Percentiles rank a stretch among this genome's conserved stretches.
Evolutionary conservation across 441 rosid species (phyloP).

Genomic region (Populus tomentosa): DNA sequence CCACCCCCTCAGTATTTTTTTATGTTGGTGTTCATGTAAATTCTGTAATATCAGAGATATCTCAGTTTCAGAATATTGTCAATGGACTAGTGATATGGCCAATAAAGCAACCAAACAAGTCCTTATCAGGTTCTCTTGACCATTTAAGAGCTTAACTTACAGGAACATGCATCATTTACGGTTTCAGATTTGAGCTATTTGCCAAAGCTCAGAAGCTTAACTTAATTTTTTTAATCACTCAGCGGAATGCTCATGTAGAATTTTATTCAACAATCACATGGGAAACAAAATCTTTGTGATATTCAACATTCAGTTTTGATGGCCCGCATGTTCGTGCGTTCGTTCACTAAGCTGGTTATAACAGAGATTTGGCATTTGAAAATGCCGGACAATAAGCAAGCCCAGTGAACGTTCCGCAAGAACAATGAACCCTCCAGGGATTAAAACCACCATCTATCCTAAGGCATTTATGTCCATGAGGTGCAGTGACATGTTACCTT

Average conservation of each 20-base stretch:
- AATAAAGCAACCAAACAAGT: background rate
- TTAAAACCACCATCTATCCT: background rate
- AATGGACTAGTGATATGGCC: too few relatives aligned
- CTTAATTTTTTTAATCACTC: background rate
- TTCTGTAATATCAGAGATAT: background rate
- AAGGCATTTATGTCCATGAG: slow-evolving; percentile 1
- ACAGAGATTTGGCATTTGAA: background rate
- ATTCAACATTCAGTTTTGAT: slow-evolving; percentile 5
- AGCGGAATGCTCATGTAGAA: background rate
- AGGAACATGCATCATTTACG: background rate
- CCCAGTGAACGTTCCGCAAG: background rate
- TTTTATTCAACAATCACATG: background rate
- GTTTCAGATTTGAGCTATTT: background rate
- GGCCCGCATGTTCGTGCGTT: background rate
- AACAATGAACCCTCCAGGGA: background rate
- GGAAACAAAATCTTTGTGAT: background rate
- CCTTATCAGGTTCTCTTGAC: background rate
- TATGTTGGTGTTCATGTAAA: background rate
- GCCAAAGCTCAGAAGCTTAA: background rate
- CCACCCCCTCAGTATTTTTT: background rate
- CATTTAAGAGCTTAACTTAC: background rate
- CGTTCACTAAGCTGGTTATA: slow-evolving; percentile 1
- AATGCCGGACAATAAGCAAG: background rate
- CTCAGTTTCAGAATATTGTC: too few relatives aligned
- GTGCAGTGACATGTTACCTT: slow-evolving; percentile 13